Percentiles rank a stretch among this genome's conserved stretches.
Conservation (phyloP, 2,329 filamentous ascomycete genomes). For the Penicillium sp. region DNA sequence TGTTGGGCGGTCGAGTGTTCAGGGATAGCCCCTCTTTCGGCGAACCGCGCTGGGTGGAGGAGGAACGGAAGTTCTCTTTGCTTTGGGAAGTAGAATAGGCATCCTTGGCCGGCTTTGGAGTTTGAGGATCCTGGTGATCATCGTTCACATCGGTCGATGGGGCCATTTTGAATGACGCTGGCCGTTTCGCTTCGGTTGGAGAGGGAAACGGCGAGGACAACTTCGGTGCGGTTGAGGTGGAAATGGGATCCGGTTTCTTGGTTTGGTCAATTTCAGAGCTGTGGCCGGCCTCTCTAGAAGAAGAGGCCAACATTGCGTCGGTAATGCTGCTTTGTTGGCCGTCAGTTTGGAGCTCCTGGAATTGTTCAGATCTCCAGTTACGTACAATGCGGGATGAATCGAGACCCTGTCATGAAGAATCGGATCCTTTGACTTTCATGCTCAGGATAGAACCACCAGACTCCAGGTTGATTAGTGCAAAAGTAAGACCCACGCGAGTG, state of each 20-base stretch:
- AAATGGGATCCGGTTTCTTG: constrained; percentile 20
- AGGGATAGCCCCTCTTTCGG: constrained; percentile 24
- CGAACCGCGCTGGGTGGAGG: constrained; percentile 18
- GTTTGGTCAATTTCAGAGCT: constrained; percentile 17
- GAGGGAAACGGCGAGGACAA: constrained; percentile 32
- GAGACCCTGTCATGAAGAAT: constrained; percentile 15
- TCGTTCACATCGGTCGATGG: constrained; percentile 14
- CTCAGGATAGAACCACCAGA: background rate
- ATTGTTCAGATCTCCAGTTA: constrained; percentile 1
- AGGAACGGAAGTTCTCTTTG: constrained; percentile 15
- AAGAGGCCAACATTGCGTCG: constrained; percentile 20
- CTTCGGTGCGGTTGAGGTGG: constrained; percentile 21
- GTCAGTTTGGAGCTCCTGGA: constrained; percentile 18
- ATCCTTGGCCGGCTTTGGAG: constrained; percentile 1
- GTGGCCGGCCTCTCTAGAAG: constrained; percentile 20
- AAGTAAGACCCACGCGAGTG: background rate
- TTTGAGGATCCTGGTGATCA: constrained; percentile 8
- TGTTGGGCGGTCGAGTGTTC: constrained; percentile 27
- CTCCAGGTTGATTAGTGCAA: background rate
- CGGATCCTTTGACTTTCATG: constrained; percentile 11
- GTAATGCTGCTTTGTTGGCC: constrained; percentile 25
- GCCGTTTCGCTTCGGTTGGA: constrained; percentile 25
- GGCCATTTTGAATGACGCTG: constrained; percentile 16
- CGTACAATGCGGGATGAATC: constrained; percentile 25
- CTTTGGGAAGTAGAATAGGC: constrained; percentile 1